Base-by-base conservation (phyloP, 2,329 filamentous ascomycete species). In the Teratosphaeria gauchensis region DNA sequence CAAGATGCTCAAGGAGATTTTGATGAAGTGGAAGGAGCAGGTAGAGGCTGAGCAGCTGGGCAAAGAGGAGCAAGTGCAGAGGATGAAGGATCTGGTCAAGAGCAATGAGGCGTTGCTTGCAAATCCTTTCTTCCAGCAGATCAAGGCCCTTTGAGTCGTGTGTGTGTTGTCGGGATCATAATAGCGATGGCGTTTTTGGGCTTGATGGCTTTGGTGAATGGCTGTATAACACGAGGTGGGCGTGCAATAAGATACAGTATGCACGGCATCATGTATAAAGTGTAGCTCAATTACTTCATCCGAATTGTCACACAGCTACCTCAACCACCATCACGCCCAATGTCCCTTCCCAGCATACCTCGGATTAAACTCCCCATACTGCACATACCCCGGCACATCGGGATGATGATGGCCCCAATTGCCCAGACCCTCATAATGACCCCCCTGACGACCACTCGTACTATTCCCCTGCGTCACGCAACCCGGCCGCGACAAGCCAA, bases 21-120 rank as follows among this genome's bases (percentile, higher is more conserved):
- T 99, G 59, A 76, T 88, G 48, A 82, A 84, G 71, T 99, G 94
- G 94, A 96, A 95, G 78, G 80, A 84, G 56, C 78, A 84, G 64
- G 79, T 84, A 8, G 70, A 72, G 59, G 60, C 58, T 6, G 86
- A 92, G 71, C 83, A 84, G 11, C 76, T 83, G 59, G 59, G 63
- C 24, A 84, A 85, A 66, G 86, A 89, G 64, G 86, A 95, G 71
- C 92, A 94, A 78, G 83, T 92, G 7, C 79, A 81, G 62, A 82
- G 84, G 65, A 85, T 97, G 82, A 87, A 84, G 72, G 89, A 92
- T 66, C 74, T 97, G 66, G 89, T 97, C 3, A 82, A 81, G 65
- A 82, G 78, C 1, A 88, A 96, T 71, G 79, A 86, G 66, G 85
- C 83, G 69, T 68, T 87, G 65, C 74, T 80, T 70, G 74, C 72